These are phyloP conservation scores for Eucalyptus cloeziana DNA, from an alignment of 345 rosid species.

Conservation along the genomic window DNA sequence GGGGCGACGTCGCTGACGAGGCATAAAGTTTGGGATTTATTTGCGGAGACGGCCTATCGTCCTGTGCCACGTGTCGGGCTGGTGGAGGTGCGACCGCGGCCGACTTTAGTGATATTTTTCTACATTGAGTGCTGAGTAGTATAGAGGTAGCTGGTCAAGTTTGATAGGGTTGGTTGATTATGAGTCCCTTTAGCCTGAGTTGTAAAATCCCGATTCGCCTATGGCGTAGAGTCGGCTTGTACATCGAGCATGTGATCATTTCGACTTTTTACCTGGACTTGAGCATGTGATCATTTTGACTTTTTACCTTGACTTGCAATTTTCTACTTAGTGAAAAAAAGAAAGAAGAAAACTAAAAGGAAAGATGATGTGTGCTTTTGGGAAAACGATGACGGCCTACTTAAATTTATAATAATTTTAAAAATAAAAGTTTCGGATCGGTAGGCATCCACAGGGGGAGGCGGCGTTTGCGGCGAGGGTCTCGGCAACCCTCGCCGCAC, in stretches of 20 bases:
- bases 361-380: too few species aligned
- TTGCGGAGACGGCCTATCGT: neutral
- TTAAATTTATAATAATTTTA: neutral
- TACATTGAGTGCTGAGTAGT: neutral
- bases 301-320: neutral
- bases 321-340: too few species aligned
- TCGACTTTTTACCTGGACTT: neutral
- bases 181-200: neutral
- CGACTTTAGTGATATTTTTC: neutral
- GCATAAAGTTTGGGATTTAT: neutral
- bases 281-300: neutral
- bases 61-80: neutral
- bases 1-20: neutral
- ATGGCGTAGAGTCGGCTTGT: neutral
- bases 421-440: too few species aligned
- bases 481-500: too few species aligned
- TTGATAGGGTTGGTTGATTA: neutral
- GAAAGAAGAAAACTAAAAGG: too few species aligned
- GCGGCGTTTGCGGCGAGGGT: too few species aligned
- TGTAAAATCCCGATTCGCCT: neutral
- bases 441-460: too few species aligned
- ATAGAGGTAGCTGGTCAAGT: neutral
- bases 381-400: rapidly evolving
- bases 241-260: neutral
- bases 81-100: neutral